Evolutionary conservation across 2,329 filamentous ascomycete species (phyloP).

Genomic region (Phoma herbarum): DNA sequence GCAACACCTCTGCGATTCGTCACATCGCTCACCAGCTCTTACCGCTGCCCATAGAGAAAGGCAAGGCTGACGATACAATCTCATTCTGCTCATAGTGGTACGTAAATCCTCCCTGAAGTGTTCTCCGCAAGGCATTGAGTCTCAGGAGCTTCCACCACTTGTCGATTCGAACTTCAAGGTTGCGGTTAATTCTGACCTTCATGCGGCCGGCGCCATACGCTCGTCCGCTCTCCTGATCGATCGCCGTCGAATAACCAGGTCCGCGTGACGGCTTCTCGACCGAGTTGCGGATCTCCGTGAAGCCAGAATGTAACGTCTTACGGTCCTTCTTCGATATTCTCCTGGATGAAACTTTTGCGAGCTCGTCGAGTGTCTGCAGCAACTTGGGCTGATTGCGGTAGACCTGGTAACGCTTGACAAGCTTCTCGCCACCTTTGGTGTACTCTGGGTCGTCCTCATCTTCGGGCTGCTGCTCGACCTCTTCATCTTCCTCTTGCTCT

Average conservation of each 20-base stretch:
- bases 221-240: slow-evolving; percentile 67
- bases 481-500: slow-evolving; percentile 65
- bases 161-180: slow-evolving; percentile 70
- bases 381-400: slow-evolving; percentile 72
- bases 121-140: slow-evolving; percentile 67
- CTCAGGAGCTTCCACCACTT: slow-evolving; percentile 78
- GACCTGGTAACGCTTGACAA: slow-evolving; percentile 72
- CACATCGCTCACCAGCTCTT: slow-evolving; percentile 20
- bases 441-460: slow-evolving; percentile 56
- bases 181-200: slow-evolving; percentile 65
- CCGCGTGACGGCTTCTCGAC: slow-evolving; percentile 73
- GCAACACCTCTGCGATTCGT: neutral
- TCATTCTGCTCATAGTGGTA: slow-evolving; percentile 52
- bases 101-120: slow-evolving; percentile 60
- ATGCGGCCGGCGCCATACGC: slow-evolving; percentile 68
- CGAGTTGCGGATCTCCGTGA: slow-evolving; percentile 71
- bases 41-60: slow-evolving; percentile 34
- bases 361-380: slow-evolving; percentile 64
- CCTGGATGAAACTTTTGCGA: slow-evolving; percentile 68
- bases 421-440: slow-evolving; percentile 36
- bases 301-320: slow-evolving; percentile 71
- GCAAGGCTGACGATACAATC: slow-evolving; percentile 43
- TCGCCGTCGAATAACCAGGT: slow-evolving; percentile 71
- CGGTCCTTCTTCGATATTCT: slow-evolving; percentile 72
- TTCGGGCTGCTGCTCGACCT: slow-evolving; percentile 57